phyloP scores from a whole-genome alignment of 495 filamentous ascomycete species.

The Hypoxylon rickii region DNA sequence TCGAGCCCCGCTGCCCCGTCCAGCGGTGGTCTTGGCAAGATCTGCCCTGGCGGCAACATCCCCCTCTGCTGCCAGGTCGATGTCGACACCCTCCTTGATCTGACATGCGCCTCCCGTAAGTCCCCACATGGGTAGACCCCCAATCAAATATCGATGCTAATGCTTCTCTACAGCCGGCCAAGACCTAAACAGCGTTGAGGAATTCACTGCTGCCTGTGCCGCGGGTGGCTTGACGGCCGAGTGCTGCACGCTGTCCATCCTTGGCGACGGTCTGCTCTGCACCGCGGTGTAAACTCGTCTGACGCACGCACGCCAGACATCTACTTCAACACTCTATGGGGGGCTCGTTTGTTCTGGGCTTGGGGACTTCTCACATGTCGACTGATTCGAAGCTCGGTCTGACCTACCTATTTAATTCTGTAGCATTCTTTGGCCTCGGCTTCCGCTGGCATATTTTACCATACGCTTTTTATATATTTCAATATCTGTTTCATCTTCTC shows the following conservation, averaged over 20 bases:
- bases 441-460: too few relatives aligned
- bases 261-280: constrained; percentile 23
- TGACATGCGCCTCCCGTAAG: constrained; percentile 29
- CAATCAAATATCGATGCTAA: too few relatives aligned
- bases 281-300: constrained; percentile 11
- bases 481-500: too few relatives aligned
- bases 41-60: constrained; percentile 17
- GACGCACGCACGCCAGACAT: too few relatives aligned
- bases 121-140: too few relatives aligned
- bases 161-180: constrained; percentile 1
- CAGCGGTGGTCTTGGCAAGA: constrained; percentile 1
- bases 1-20: background rate
- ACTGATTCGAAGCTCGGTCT: too few relatives aligned
- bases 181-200: constrained; percentile 17
- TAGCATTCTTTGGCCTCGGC: too few relatives aligned
- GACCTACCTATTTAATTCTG: too few relatives aligned
- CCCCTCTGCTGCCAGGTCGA: constrained; percentile 33
- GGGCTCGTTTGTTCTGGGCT: too few relatives aligned
- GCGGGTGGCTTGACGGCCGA: constrained; percentile 18
- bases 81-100: constrained; percentile 19
- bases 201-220: constrained; percentile 13
- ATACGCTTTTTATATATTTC: too few relatives aligned
- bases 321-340: background rate
- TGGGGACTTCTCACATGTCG: too few relatives aligned
- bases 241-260: constrained; percentile 16